These are phyloP conservation scores for Lagenaria siceraria DNA, from an alignment of 306 rosid genomes.

Conservation along the genomic window DNA sequence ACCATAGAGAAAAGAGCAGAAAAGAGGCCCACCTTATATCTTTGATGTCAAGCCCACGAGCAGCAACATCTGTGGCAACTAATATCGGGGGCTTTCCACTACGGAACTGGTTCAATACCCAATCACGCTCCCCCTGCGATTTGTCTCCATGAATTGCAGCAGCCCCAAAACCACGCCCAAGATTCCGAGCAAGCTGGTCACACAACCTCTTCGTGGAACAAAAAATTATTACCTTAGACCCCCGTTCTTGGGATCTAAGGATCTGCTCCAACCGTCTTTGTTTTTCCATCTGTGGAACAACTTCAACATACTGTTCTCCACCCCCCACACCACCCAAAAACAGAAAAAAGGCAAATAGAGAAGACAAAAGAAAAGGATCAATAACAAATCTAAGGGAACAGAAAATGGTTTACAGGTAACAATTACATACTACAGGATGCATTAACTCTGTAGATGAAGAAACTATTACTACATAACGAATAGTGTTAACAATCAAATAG, in stretches of 20 bases:
- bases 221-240: slow-evolving; percentile 80
- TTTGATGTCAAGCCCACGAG: slow-evolving; percentile 97
- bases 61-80: slow-evolving; percentile 99
- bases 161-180: slow-evolving; percentile 87
- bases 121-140: slow-evolving; percentile 93
- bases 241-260: slow-evolving; percentile 82
- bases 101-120: slow-evolving; percentile 85
- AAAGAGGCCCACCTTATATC: slow-evolving; percentile 65
- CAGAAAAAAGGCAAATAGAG: neutral
- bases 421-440: neutral
- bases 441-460: neutral
- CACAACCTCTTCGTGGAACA: slow-evolving; percentile 96
- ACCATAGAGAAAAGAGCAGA: neutral
- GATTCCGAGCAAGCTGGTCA: slow-evolving; percentile 83
- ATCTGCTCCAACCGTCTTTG: slow-evolving; percentile 97
- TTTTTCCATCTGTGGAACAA: slow-evolving; percentile 95
- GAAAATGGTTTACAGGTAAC: neutral
- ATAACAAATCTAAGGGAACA: too few relatives aligned
- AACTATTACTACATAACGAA: neutral
- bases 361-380: too few relatives aligned
- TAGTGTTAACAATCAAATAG: neutral
- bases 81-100: slow-evolving; percentile 83
- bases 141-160: slow-evolving; percentile 98
- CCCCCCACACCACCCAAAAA: neutral
- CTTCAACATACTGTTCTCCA: slow-evolving; percentile 71